Evolutionary conservation across 768 basidiomycete genomes (phyloP), one percentile per base, ranked within the genome.

Genomic region (Trametes maxima): DNA sequence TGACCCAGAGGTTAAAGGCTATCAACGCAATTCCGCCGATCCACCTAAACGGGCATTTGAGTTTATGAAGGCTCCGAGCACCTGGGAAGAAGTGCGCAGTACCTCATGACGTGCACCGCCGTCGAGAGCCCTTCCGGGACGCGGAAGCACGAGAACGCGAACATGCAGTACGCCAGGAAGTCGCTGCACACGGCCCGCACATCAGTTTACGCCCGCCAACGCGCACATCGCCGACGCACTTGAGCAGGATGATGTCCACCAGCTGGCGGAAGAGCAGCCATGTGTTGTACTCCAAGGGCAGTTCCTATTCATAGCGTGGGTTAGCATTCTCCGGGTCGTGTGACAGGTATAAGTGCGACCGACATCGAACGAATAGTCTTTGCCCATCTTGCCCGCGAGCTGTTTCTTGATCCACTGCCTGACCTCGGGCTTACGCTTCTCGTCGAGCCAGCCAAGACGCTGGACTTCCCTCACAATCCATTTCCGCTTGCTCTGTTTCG

Each of bases 1-100:
- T 99, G 64, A 99, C 94, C 95, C 95, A 98, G 37, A 98, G 82
- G 73, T 99, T 98, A 81, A 98, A 98, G 21, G 82, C 83, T 71
- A 98, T 94, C 24, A 99, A 78, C 0, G 85, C 82, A 61, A 92
- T 72, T 5, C 97, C 97, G 21, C 89, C 89, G 46, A 90, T 75
- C 96, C 96, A 99, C 66, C 93, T 93, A 59, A 2, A 59, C 48
- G 42, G 46, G 68, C 63, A 40, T 57, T 64, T 33, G 58, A 28
- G 48, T 54, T 54, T 24, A 36, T 8, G 28, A 51, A 13, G 48
- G 50, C 16, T 25, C 46, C 14, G 25, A 24, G 63, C 35, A 48
- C 47, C 3, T 24, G 28, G 25, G 25, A 47, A 49, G 54, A 8
- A 25, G n/a, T 25, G 28, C 11, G 45, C 25, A 6, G 75, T 56